Evolutionary conservation across 257 asterid genomes (phyloP).

Genomic region (Solanum chmielewskii): DNA sequence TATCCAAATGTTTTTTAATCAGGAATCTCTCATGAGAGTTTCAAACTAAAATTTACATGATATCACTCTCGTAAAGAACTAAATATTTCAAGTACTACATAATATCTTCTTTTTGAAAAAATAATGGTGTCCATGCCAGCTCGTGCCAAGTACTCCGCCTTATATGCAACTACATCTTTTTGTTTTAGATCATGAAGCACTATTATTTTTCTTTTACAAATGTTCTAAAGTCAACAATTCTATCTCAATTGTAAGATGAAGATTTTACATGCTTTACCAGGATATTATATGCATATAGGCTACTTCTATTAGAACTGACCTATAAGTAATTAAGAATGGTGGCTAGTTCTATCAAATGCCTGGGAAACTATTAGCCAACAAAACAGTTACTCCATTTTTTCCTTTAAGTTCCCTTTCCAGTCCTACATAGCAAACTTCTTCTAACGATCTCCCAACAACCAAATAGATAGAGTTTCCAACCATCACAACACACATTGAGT

Average conservation of each 20-base stretch:
- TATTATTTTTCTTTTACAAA: neutral
- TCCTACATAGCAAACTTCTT: neutral
- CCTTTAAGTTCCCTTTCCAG: neutral
- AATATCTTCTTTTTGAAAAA: neutral
- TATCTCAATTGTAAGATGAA: neutral
- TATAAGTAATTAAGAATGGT: neutral
- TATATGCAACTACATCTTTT: neutral
- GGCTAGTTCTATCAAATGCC: neutral
- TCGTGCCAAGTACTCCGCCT: neutral
- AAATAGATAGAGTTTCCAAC: neutral
- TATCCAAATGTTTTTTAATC: neutral
- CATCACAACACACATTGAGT: neutral
- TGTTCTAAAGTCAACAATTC: neutral
- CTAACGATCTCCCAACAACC: neutral
- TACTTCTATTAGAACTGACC: neutral
- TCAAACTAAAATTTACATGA: neutral
- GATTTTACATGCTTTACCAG: neutral
- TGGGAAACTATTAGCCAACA: neutral
- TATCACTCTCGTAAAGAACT: neutral
- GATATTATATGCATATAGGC: neutral
- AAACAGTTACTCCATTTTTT: neutral
- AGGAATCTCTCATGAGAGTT: neutral
- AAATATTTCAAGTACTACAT: neutral
- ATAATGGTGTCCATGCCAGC: neutral
- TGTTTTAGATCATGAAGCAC: neutral